phyloP scores from a whole-genome alignment of 768 basidiomycete genomes.

The Bullera alba region DNA sequence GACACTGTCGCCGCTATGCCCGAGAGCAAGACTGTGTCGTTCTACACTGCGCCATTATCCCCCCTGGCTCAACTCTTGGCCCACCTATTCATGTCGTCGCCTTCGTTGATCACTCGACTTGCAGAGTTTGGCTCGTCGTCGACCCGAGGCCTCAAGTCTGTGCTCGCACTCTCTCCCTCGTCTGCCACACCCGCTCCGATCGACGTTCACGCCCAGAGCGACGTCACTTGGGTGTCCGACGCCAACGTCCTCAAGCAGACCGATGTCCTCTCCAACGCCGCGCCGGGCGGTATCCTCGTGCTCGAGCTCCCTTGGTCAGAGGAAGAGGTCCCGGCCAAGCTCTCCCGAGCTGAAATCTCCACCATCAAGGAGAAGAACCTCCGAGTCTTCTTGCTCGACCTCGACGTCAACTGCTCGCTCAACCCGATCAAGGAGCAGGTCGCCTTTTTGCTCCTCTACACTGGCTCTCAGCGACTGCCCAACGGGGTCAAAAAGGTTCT shows the following conservation, averaged over 20 bases:
- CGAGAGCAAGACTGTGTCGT: slow-evolving; percentile 53
- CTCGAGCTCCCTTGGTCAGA: slow-evolving; percentile 72
- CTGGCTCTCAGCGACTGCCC: slow-evolving; percentile 48
- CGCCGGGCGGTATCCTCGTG: slow-evolving; percentile 57
- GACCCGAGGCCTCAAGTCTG: slow-evolving; percentile 45
- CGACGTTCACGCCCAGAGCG: slow-evolving; percentile 52
- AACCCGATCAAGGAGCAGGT: slow-evolving; percentile 58
- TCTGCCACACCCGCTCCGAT: slow-evolving; percentile 26
- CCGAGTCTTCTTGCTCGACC: slow-evolving; percentile 46
- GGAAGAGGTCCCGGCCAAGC: slow-evolving; percentile 64
- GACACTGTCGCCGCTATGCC: no score
- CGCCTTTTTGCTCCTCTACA: slow-evolving; percentile 73
- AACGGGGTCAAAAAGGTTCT: slow-evolving; percentile 47
- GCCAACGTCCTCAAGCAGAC: slow-evolving; percentile 71
- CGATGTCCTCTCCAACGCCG: slow-evolving; percentile 62
- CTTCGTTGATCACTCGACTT: slow-evolving; percentile 46
- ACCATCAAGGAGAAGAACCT: slow-evolving; percentile 53
- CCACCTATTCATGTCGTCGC: slow-evolving; percentile 47
- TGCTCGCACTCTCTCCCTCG: slow-evolving; percentile 45
- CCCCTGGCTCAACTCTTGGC: slow-evolving; percentile 52
- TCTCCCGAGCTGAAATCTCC: slow-evolving; percentile 53
- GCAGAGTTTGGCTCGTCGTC: slow-evolving; percentile 43
- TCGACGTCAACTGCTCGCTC: slow-evolving; percentile 49
- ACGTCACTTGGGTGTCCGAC: slow-evolving; percentile 68
- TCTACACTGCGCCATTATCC: slow-evolving; percentile 59